Percentiles rank a stretch among this genome's conserved stretches.
These are phyloP conservation scores for Poronia punctata DNA, from an alignment of 495 filamentous ascomycete species.

Conservation along the genomic window DNA sequence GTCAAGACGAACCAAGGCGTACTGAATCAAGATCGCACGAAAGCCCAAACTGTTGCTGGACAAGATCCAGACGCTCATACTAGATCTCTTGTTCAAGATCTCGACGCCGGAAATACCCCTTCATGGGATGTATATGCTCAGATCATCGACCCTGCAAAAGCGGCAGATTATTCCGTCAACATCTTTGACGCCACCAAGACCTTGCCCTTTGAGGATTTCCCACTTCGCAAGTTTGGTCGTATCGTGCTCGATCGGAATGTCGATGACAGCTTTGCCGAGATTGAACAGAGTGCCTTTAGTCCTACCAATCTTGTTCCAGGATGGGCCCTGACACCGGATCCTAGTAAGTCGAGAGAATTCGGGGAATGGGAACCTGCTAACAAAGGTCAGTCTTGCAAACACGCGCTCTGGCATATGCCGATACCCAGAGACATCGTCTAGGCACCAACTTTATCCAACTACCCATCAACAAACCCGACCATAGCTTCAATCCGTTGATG, in stretches of 20 bases:
- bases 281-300: conserved; percentile 46
- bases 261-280: conserved; percentile 42
- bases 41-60: conserved; percentile 35
- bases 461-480: conserved; percentile 55
- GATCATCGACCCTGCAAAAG: conserved; percentile 40
- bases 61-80: conserved; percentile 43
- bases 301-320: conserved; percentile 46
- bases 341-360: conserved; percentile 17
- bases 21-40: conserved; percentile 45
- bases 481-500: conserved; percentile 51
- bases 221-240: conserved; percentile 33
- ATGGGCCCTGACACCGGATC: conserved; percentile 38
- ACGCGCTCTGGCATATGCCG: conserved; percentile 63
- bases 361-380: too few species aligned
- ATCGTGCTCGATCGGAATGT: conserved; percentile 39
- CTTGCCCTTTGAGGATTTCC: conserved; percentile 36
- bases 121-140: conserved; percentile 43
- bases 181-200: conserved; percentile 42
- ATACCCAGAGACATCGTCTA: conserved; percentile 59
- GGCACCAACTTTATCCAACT: conserved; percentile 59
- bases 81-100: conserved; percentile 32
- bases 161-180: conserved; percentile 21
- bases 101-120: conserved; percentile 32
- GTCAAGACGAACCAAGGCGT: conserved; percentile 48
- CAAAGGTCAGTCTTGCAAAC: conserved; percentile 64